Evolutionary conservation across 1,284 basidiomycete species (phyloP).

Genomic region (Neotropicomus parvogracilis): DNA sequence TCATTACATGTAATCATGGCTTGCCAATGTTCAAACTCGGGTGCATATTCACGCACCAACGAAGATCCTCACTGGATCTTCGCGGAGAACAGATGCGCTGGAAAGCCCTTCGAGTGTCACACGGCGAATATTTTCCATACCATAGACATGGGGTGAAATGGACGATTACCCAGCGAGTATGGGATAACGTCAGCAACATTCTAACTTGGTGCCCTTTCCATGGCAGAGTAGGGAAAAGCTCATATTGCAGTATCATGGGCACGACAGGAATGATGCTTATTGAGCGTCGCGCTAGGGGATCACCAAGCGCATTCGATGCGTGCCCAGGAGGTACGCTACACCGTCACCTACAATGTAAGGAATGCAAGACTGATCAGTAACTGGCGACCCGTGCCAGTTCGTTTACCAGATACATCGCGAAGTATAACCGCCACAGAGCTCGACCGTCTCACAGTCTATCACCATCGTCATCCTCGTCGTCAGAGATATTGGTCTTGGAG

Average conservation of each 20-base stretch:
- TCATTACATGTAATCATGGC: too few relatives aligned
- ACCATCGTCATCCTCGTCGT: constrained; percentile 15
- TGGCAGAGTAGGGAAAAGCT: too few relatives aligned
- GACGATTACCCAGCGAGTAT: too few relatives aligned
- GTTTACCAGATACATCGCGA: background rate
- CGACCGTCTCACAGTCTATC: background rate
- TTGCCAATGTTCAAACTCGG: constrained; percentile 17
- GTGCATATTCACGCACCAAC: background rate
- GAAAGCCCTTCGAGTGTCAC: constrained; percentile 7
- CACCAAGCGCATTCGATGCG: too few relatives aligned
- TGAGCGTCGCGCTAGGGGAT: too few relatives aligned
- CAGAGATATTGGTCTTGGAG: constrained; percentile 13
- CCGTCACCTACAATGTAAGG: background rate
- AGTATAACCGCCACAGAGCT: background rate
- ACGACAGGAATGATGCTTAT: too few relatives aligned
- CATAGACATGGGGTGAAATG: too few relatives aligned
- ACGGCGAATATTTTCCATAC: constrained; percentile 14
- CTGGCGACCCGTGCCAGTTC: constrained; percentile 1
- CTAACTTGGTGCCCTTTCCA: too few relatives aligned
- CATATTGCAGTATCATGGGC: too few relatives aligned
- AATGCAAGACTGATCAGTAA: background rate
- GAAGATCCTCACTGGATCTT: constrained; percentile 17
- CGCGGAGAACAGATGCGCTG: background rate
- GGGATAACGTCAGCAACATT: too few relatives aligned
- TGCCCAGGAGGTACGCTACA: background rate